These are phyloP conservation scores for Arthrinium puccinioides DNA, from an alignment of 2,329 filamentous ascomycete species.

Conservation along the genomic window DNA sequence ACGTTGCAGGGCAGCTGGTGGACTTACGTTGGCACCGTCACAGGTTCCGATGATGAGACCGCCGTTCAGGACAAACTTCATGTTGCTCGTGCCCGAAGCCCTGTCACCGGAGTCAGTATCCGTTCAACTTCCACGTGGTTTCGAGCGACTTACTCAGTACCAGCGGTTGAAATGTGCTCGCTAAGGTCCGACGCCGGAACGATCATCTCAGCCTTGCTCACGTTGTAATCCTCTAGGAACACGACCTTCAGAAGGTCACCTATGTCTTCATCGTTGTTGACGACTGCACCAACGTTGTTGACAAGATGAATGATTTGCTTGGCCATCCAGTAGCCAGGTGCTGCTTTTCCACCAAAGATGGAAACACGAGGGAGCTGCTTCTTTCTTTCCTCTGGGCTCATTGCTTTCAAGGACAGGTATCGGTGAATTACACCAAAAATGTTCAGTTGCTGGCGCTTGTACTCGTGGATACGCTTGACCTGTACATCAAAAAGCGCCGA, in stretches of 20 bases:
- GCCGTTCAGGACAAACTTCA: constrained; percentile 98
- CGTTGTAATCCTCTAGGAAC: constrained; percentile 97
- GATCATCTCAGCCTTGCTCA: constrained; percentile 98
- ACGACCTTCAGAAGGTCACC: constrained; percentile 94
- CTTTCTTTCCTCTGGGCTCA: constrained; percentile 78
- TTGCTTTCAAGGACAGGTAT: constrained; percentile 80
- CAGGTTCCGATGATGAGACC: constrained; percentile 97
- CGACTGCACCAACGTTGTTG: constrained; percentile 81
- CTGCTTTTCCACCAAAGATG: constrained; percentile 96
- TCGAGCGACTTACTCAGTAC: constrained; percentile 64
- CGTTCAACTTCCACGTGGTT: constrained; percentile 1
- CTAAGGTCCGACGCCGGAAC: constrained; percentile 90
- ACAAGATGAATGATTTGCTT: constrained; percentile 98
- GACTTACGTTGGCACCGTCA: constrained; percentile 87
- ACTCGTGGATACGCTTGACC: constrained; percentile 98
- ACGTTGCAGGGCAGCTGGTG: background rate
- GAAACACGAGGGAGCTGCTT: constrained; percentile 82
- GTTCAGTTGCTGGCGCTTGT: constrained; percentile 98
- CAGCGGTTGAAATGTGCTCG: constrained; percentile 97
- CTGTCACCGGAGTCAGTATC: constrained; percentile 24
- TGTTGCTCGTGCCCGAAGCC: constrained; percentile 85
- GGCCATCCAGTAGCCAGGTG: constrained; percentile 99
- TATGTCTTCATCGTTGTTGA: constrained; percentile 89
- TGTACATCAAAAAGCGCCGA: constrained; percentile 90
- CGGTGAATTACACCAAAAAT: constrained; percentile 97